phyloP scores from a whole-genome alignment of 768 basidiomycete species.

The Zangia roseola region DNA sequence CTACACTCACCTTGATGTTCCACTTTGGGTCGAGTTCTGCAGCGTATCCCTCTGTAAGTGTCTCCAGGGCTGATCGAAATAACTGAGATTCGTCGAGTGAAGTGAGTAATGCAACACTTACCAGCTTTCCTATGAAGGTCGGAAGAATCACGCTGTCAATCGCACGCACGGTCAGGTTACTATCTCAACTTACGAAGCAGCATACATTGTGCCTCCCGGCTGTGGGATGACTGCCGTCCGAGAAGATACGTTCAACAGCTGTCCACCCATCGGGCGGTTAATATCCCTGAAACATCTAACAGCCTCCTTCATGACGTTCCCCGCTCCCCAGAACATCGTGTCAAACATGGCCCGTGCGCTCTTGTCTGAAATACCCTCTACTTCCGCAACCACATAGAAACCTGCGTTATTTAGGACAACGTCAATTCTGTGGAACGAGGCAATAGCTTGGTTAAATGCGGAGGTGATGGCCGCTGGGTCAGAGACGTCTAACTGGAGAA shows the following conservation, averaged over 20 bases:
- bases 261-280: slow-evolving; percentile 35
- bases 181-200: slow-evolving; percentile 28
- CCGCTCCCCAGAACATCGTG: slow-evolving; percentile 34
- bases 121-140: slow-evolving; percentile 18
- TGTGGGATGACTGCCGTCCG: slow-evolving; percentile 24
- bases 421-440: slow-evolving; percentile 40
- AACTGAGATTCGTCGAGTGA: background rate
- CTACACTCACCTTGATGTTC: slow-evolving; percentile 34
- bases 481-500: slow-evolving; percentile 43
- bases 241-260: slow-evolving; percentile 35
- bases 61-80: slow-evolving; percentile 31
- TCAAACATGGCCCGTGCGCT: slow-evolving; percentile 60
- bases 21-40: slow-evolving; percentile 35
- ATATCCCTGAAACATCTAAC: slow-evolving; percentile 36
- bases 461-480: slow-evolving; percentile 28
- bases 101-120: background rate
- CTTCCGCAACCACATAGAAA: slow-evolving; percentile 43
- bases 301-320: slow-evolving; percentile 33
- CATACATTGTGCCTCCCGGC: slow-evolving; percentile 22
- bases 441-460: slow-evolving; percentile 36
- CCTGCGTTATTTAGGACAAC: slow-evolving; percentile 48
- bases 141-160: background rate
- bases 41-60: slow-evolving; percentile 29
- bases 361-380: slow-evolving; percentile 84
- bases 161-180: background rate